phyloP scores from a whole-genome alignment of 352 stramenopile species.

The Phytophthora sansomeana region DNA sequence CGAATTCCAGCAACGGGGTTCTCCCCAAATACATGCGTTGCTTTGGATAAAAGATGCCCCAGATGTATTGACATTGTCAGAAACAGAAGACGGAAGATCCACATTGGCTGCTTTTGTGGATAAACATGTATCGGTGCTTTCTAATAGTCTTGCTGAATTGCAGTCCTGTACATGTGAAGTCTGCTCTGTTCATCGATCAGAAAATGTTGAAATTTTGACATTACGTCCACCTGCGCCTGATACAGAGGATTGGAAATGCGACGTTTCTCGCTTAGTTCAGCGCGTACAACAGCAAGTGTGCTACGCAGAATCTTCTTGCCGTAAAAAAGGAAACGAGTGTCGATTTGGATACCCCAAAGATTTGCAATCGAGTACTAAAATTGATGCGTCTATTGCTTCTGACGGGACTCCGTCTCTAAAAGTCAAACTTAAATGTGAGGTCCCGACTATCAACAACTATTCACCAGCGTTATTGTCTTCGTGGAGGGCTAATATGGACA shows the following conservation, averaged over 20 bases:
- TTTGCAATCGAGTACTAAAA: not conserved
- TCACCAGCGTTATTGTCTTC: no score
- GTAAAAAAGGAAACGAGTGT: no score
- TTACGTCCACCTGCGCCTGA: not conserved
- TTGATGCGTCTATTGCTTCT: not conserved
- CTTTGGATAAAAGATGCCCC: conserved; percentile 5
- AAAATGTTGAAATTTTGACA: not conserved
- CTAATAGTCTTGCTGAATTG: conserved; percentile 5
- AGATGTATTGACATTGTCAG: conserved; percentile 1
- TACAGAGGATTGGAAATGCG: not conserved
- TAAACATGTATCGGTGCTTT: conserved; percentile 1
- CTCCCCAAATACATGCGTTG: no score
- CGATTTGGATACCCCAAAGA: conserved; percentile 7
- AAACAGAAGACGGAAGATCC: not conserved
- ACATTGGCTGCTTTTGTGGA: conserved; percentile 1
- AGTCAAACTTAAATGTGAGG: no score
- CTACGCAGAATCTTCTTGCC: no score
- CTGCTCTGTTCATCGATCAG: not conserved
- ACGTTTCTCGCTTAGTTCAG: no score
- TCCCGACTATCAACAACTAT: no score
- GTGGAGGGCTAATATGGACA: no score
- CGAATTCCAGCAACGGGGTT: no score
- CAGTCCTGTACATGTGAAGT: not conserved
- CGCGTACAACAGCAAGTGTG: no score
- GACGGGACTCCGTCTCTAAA: conserved; percentile 9